Conservation (phyloP, 2,329 filamentous ascomycete genomes). For the Sporothrix pallida region DNA sequence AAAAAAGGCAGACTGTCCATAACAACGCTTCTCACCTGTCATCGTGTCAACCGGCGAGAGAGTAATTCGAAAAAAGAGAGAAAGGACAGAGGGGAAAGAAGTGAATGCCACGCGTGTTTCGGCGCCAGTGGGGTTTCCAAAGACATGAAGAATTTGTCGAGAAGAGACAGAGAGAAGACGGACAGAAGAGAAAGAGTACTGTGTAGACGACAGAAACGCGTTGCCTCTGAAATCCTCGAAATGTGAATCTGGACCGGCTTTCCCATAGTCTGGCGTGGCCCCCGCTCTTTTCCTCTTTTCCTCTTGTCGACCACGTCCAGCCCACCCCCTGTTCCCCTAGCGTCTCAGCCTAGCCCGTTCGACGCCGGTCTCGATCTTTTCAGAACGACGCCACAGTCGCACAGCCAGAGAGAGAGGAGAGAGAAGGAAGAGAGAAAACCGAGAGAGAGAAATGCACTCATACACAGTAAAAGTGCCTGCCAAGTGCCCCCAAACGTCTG, state of each 20-base stretch:
- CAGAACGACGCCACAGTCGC: constrained; percentile 4
- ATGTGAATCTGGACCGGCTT: background rate
- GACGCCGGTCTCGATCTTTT: constrained; percentile 33
- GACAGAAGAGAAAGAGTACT: no score
- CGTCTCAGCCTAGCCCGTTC: constrained; percentile 31
- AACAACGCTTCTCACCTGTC: background rate
- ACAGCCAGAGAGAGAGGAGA: background rate
- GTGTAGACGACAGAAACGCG: no score
- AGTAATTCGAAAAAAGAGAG: background rate
- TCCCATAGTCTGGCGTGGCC: background rate
- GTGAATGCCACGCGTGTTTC: background rate
- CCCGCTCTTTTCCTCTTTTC: no score
- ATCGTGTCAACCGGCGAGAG: background rate
- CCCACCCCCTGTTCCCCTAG: constrained; percentile 1
- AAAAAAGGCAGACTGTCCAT: no score
- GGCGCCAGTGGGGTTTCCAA: constrained; percentile 7
- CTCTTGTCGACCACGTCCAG: background rate
- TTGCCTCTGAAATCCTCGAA: no score
- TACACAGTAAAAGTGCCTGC: background rate
- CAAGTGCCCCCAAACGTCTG: no score
- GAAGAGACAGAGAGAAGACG: background rate
- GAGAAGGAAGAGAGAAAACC: background rate
- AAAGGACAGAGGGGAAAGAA: no score
- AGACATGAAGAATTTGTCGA: background rate
- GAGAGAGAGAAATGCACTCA: background rate